A percentile compares a stretch with the other conserved stretches of the same genome.
phyloP scores from a whole-genome alignment of 305 asterid species.

The Stenogyne calaminthoides region DNA sequence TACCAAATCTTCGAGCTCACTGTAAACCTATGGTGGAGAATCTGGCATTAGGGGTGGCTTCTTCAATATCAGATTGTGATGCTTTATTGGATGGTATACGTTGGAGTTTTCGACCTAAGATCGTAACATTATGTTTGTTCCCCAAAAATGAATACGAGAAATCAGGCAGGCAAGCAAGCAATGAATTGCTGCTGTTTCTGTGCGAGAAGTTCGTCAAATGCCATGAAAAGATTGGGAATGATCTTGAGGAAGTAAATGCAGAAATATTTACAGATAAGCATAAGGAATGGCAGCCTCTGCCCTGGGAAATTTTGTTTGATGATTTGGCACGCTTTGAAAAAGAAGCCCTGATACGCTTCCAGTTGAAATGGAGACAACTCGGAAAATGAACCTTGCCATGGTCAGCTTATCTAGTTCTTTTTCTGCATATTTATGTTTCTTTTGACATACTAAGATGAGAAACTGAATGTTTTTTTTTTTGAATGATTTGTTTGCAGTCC shows the following conservation, averaged over 20 bases:
- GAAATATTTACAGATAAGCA: slow-evolving; percentile 2
- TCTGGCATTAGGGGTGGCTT: not conserved
- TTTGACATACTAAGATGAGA: not conserved
- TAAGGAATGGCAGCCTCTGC: slow-evolving; percentile 21
- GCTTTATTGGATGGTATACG: slow-evolving; percentile 23
- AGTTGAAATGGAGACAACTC: slow-evolving; percentile 7
- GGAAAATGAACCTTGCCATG: not conserved
- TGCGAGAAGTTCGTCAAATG: not conserved
- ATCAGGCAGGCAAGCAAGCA: not conserved
- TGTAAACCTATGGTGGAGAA: slow-evolving; percentile 18
- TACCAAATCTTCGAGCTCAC: not conserved
- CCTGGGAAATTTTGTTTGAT: slow-evolving; percentile 15
- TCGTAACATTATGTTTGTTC: slow-evolving; percentile 19
- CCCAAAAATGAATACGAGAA: not conserved
- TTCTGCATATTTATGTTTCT: not conserved
- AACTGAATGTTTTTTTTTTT: not conserved
- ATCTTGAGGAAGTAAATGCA: slow-evolving; percentile 12
- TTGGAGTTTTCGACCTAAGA: slow-evolving; percentile 30
- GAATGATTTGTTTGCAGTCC: not conserved
- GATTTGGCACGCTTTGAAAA: not conserved
- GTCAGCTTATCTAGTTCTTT: not conserved
- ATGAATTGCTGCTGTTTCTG: slow-evolving; percentile 4
- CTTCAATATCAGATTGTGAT: not conserved
- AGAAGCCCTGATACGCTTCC: slow-evolving; percentile 26
- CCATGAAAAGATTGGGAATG: not conserved